phyloP scores from a whole-genome alignment of 2,329 filamentous ascomycete genomes.

The Sporothrix brunneoviolacea region DNA sequence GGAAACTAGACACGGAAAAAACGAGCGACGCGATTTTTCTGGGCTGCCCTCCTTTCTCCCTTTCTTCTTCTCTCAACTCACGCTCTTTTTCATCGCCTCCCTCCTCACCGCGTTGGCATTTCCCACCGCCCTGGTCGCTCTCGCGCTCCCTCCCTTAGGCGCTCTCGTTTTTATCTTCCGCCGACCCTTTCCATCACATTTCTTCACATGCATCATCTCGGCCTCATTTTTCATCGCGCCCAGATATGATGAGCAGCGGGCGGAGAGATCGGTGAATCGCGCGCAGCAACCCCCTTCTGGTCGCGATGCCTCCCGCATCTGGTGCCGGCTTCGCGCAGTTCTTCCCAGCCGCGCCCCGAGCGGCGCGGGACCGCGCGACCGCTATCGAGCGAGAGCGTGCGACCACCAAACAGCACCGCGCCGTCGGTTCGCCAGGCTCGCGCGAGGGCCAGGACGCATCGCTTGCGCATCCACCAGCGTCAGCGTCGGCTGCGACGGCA shows the following conservation, averaged over 20 bases:
- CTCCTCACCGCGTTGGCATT: neutral
- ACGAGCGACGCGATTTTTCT: slow-evolving; percentile 3
- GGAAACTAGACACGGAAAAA: slow-evolving; percentile 5
- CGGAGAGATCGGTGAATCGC: slow-evolving; percentile 44
- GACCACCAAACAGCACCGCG: slow-evolving; percentile 27
- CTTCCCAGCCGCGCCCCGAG: slow-evolving; percentile 71
- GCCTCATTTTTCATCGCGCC: slow-evolving; percentile 22
- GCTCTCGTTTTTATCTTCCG: neutral
- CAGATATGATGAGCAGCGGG: slow-evolving; percentile 52
- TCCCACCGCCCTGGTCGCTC: neutral
- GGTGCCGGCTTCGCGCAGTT: slow-evolving; percentile 78
- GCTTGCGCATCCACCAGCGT: no score
- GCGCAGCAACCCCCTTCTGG: slow-evolving; percentile 14
- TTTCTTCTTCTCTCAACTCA: no score
- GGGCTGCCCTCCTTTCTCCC: neutral
- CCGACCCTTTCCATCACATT: slow-evolving; percentile 16
- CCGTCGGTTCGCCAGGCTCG: slow-evolving; percentile 28
- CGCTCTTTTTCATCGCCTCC: neutral
- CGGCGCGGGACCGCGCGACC: slow-evolving; percentile 43
- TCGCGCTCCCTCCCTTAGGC: neutral
- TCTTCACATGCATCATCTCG: slow-evolving; percentile 31
- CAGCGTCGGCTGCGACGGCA: slow-evolving; percentile 20
- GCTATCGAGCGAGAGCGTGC: slow-evolving; percentile 56
- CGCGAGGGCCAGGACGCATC: neutral
- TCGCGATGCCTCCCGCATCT: slow-evolving; percentile 70